Base-by-base conservation (phyloP, 192 early-diverging fungal species). In the Linnemannia zychae region DNA sequence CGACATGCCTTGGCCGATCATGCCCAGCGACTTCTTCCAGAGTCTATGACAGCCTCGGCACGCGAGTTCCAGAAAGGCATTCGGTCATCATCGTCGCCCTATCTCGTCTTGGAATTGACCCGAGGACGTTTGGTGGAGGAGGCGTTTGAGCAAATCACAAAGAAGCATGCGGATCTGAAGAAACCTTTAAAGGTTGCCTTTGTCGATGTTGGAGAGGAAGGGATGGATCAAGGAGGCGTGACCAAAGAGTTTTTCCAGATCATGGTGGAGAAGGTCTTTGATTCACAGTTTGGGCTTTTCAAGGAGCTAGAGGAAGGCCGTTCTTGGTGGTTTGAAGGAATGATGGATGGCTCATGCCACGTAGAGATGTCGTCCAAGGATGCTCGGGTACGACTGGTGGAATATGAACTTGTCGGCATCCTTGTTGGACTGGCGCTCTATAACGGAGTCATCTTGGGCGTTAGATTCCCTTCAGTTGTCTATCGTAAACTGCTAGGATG, bases 191-290 rank as follows among this genome's bases (percentile, higher is more conserved):
- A 95, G 77, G 94, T 97, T 34, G 91, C 92, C 60, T 99, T 98
- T 88, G 92, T 97, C 0, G 94, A 93, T 24, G 94, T 95, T 50
- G 97, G 97, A 33, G 98, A 99, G 77, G 95, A 97, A 82, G 98
- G 97, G 12, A 93, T 96, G 90, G 98, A 99, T 77, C 95, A 97
- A 90, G 98, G 98, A 74, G 98, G 98, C 38, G 97, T 99, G 22
- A 97, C 97, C 52, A 99, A 99, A 87, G 98, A 99, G 87, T 96
- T 97, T 85, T 97, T 98, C 81, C 94, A 96, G 57, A 90, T 94
- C 28, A 74, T 99, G 52, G 82, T 98, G 44, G 90, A 91, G 28
- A 86, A 92, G 77, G 89, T 98, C 40, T 82, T 99, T 81, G 89
- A 94, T 66, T 92, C 94, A 0, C 84, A 90, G n/a, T 90, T 92